Conservation (phyloP, 495 filamentous ascomycete genomes). For the Oidiodendron maius region DNA sequence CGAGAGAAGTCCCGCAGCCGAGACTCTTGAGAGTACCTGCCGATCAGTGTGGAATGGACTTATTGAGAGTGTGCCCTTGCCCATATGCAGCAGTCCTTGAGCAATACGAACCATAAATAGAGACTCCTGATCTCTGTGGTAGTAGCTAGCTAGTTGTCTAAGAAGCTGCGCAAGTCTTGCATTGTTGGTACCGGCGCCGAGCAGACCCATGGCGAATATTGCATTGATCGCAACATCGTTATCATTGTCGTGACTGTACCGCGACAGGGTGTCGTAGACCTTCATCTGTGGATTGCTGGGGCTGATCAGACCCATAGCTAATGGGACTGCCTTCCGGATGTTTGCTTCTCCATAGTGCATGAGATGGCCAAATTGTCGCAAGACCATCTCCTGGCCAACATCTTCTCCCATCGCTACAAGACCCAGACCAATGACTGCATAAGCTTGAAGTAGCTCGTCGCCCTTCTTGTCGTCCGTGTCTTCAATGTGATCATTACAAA, state of each 20-base stretch:
- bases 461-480: slow-evolving; percentile 85
- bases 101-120: slow-evolving; percentile 99
- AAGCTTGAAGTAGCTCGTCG: slow-evolving; percentile 89
- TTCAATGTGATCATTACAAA: slow-evolving; percentile 96
- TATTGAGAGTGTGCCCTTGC: slow-evolving; percentile 92
- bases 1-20: slow-evolving; percentile 81
- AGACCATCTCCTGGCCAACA: slow-evolving; percentile 96
- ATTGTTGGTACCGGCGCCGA: slow-evolving; percentile 97
- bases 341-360: slow-evolving; percentile 99
- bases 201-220: slow-evolving; percentile 97
- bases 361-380: slow-evolving; percentile 93
- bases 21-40: slow-evolving; percentile 87
- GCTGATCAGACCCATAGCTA: slow-evolving; percentile 96
- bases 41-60: slow-evolving; percentile 99
- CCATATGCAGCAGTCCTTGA: slow-evolving; percentile 96
- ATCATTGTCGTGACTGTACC: slow-evolving; percentile 98
- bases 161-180: slow-evolving; percentile 91
- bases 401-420: slow-evolving; percentile 98
- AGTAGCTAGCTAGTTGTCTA: slow-evolving; percentile 93
- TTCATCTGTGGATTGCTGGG: slow-evolving; percentile 99
- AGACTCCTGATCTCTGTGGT: slow-evolving; percentile 90
- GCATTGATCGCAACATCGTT: slow-evolving; percentile 97
- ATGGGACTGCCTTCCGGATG: slow-evolving; percentile 89
- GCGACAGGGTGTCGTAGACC: slow-evolving; percentile 96
- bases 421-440: slow-evolving; percentile 90